Conservation (phyloP, 2,329 filamentous ascomycete species). For the Ustulina deusta region DNA sequence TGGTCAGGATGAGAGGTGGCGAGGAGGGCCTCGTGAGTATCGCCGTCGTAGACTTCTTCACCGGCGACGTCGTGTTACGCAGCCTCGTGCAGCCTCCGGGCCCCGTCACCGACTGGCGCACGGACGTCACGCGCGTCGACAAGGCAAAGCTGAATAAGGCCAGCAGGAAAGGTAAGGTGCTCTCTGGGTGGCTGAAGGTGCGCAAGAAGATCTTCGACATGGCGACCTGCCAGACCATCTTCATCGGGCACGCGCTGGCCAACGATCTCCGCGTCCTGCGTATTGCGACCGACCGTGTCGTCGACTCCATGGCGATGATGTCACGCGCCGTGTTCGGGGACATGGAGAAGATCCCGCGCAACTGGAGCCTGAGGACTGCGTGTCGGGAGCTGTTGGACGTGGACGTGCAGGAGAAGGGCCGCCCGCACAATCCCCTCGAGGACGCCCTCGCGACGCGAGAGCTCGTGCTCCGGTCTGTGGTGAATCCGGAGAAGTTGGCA, state of each 20-base stretch:
- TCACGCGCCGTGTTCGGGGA: slow-evolving; percentile 21
- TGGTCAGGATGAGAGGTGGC: slow-evolving; percentile 2
- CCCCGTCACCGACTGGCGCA: slow-evolving; percentile 19
- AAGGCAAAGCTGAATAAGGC: neutral
- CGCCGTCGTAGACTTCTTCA: slow-evolving; percentile 25
- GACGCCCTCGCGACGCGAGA: slow-evolving; percentile 23
- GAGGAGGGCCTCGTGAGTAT: slow-evolving; percentile 8
- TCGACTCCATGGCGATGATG: slow-evolving; percentile 20
- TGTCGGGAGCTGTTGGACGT: slow-evolving; percentile 13
- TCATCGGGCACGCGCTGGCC: slow-evolving; percentile 23
- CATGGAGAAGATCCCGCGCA: slow-evolving; percentile 4
- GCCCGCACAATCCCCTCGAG: slow-evolving; percentile 15
- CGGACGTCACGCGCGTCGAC: slow-evolving; percentile 8
- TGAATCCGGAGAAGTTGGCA: slow-evolving; percentile 12
- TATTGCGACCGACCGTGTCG: slow-evolving; percentile 23
- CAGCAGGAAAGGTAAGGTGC: slow-evolving; percentile 4
- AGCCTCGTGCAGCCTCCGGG: slow-evolving; percentile 3
- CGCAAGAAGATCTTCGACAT: slow-evolving; percentile 20
- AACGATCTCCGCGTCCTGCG: slow-evolving; percentile 20
- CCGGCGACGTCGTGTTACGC: slow-evolving; percentile 9
- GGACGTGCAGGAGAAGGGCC: slow-evolving; percentile 1
- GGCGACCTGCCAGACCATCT: slow-evolving; percentile 16
- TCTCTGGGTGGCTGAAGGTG: slow-evolving; percentile 10
- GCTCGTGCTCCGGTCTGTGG: slow-evolving; percentile 16
- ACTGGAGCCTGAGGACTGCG: slow-evolving; percentile 16